Base-by-base conservation (phyloP, 228 moss, liverwort and hornwort species). In the Sphagnum magellanicum region DNA sequence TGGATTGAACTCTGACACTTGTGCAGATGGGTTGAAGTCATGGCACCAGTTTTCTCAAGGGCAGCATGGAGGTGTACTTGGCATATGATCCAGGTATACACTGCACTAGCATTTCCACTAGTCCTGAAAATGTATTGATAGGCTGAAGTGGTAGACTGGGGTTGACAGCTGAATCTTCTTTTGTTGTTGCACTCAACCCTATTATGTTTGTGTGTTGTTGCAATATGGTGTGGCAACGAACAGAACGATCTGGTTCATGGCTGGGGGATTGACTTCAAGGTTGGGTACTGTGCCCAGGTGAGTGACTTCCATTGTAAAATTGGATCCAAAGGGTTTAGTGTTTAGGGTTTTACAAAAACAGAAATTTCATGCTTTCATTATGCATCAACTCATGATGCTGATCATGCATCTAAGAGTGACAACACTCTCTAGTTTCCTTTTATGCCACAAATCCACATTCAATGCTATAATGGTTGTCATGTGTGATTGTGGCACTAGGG, bases 271-370 rank as follows among this genome's bases (percentile, higher is more conserved):
- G 85, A 86, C 69, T 77, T 77, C 10, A 81, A 82, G 66, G 73
- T 79, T 6, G 85, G 85, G 13, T 86, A 86, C 52, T 82, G 85
- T 15, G 75, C 81, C 59, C 82, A 86, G 82, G 85, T 86, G 49
- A 6, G 6, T 50, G 60, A 16, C 32, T 32, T 32, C 32, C 32
- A 32, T 32, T 32, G 32, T 32, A 32, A 32, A 32, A 32, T 32
- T 32, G 32, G 32, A 32, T 32, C 32, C 32, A 2, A 32, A 32
- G 32, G 32, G 32, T 32, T 32, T 32, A 32, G 32, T 3, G 3
- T 32, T 32, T 32, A 32, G 32, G 3, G 3, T 32, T 32, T 32
- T 32, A 32, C 32, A 32, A 32, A 32, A 32, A 32, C 32, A 3
- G 32, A 32, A 32, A 32, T 3, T 32, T 32, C 32, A 32, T 32